These are phyloP conservation scores for Neurospora pannonica DNA, from an alignment of 495 filamentous ascomycete genomes.

Conservation along the genomic window DNA sequence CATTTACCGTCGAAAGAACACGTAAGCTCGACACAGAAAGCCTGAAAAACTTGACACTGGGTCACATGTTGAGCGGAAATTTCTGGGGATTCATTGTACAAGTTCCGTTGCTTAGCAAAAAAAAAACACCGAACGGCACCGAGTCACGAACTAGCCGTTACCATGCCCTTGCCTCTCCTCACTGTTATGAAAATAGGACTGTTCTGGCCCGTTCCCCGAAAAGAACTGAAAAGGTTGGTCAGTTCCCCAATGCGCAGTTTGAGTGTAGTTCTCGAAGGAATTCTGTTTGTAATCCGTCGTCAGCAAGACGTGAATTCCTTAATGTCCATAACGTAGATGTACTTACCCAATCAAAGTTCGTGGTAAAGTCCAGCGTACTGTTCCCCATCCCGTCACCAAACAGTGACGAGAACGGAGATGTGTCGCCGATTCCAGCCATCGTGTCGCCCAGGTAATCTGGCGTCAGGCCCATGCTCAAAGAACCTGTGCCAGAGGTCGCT, in stretches of 20 bases:
- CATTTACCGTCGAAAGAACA: background rate
- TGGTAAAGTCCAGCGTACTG: constrained; percentile 32
- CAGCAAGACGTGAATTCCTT: background rate
- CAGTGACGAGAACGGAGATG: constrained; percentile 45
- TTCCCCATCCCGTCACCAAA: constrained; percentile 36
- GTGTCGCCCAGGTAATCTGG: constrained; percentile 46
- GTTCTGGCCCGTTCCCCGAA: constrained; percentile 27
- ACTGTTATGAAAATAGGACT: constrained; percentile 13
- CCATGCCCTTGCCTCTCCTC: constrained; percentile 1
- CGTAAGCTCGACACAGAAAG: background rate
- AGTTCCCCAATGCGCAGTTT: constrained; percentile 36
- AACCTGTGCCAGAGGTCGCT: constrained; percentile 10
- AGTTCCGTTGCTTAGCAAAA: background rate
- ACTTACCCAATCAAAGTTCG: constrained; percentile 73
- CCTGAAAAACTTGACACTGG: background rate
- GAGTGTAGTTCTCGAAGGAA: constrained; percentile 40
- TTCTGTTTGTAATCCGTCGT: constrained; percentile 20
- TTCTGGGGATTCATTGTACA: background rate
- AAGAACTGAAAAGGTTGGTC: constrained; percentile 41
- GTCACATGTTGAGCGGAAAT: background rate
- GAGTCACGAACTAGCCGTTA: background rate
- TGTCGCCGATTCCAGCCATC: constrained; percentile 41
- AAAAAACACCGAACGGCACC: background rate
- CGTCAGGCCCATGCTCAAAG: constrained; percentile 15
- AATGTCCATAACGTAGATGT: background rate